A percentile compares a stretch with the other conserved stretches of the same genome.
Evolutionary conservation across 2,329 filamentous ascomycete species (phyloP).

Genomic region (Fusarium nygamai): DNA sequence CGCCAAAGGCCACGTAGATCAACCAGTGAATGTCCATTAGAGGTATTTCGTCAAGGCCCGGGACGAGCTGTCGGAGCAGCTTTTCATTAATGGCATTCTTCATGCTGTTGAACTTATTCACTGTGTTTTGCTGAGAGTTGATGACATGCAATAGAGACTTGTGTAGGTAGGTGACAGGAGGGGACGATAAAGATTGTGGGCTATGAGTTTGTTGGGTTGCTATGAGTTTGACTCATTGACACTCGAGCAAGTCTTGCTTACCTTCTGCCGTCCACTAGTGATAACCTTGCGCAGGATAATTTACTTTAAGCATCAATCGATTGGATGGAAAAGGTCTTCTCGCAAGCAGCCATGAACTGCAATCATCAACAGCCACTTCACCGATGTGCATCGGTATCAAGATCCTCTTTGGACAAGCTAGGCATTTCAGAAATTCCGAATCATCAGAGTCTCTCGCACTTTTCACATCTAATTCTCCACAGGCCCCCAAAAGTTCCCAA

Average conservation of each 20-base stretch:
- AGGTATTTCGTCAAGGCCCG: background rate
- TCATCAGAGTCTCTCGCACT: rapidly evolving
- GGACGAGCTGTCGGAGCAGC: background rate
- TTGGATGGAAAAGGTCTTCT: background rate
- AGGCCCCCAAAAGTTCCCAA: background rate
- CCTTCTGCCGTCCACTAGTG: rapidly evolving
- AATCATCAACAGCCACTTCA: background rate
- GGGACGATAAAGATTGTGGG: rapidly evolving
- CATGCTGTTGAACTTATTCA: rapidly evolving
- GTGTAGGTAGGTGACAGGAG: background rate
- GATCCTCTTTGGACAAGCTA: rapidly evolving
- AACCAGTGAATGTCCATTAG: background rate
- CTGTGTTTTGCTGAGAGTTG: rapidly evolving
- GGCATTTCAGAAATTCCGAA: rapidly evolving
- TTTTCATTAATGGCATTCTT: background rate
- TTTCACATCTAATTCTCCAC: background rate
- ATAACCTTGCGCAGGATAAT: rapidly evolving
- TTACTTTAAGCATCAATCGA: rapidly evolving
- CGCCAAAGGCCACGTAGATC: background rate
- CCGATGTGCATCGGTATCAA: background rate
- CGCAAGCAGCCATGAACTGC: no score
- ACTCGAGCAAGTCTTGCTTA: no score
- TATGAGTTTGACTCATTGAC: rapidly evolving
- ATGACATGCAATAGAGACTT: background rate
- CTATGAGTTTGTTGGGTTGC: background rate